Conservation (phyloP, 1,284 basidiomycete species). For the Sphaerobolus stellatus region DNA sequence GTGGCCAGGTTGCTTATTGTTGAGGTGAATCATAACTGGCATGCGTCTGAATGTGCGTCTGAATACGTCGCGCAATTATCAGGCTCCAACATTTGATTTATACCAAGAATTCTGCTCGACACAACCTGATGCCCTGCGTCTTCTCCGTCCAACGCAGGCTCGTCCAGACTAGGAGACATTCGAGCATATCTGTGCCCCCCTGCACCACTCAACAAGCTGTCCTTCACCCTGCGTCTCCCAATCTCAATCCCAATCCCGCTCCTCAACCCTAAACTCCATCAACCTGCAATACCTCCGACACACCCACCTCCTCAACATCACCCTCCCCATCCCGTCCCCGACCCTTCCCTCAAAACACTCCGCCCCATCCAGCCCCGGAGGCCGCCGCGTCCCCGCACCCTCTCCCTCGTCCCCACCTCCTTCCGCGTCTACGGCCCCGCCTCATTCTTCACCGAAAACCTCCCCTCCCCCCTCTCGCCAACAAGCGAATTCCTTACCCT, state of each 20-base stretch:
- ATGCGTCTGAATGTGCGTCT: too few species aligned
- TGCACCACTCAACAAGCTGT: not conserved
- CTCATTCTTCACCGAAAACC: too few species aligned
- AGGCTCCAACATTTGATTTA: constrained; percentile 72
- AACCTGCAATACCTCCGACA: too few species aligned
- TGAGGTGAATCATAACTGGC: constrained; percentile 48
- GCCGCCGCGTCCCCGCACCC: not conserved
- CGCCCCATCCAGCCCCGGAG: not conserved
- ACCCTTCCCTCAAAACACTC: not conserved
- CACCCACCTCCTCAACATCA: not conserved
- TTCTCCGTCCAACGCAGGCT: constrained; percentile 64
- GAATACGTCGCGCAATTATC: too few species aligned
- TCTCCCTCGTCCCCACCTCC: constrained; percentile 2
- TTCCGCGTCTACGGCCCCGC: constrained; percentile 1
- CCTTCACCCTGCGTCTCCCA: constrained; percentile 7
- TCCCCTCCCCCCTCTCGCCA: not conserved
- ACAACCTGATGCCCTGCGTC: constrained; percentile 75
- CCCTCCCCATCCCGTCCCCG: not conserved
- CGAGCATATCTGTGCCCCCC: constrained; percentile 66
- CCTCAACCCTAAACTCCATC: too few species aligned
- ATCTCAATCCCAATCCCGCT: too few species aligned
- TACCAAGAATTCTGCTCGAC: constrained; percentile 85
- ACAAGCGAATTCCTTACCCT: not conserved
- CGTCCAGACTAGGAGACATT: constrained; percentile 77
- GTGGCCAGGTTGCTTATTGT: constrained; percentile 64